Evolutionary conservation across 2,329 filamentous ascomycete genomes (phyloP).

Genomic region (Cladophialophora carrionii): DNA sequence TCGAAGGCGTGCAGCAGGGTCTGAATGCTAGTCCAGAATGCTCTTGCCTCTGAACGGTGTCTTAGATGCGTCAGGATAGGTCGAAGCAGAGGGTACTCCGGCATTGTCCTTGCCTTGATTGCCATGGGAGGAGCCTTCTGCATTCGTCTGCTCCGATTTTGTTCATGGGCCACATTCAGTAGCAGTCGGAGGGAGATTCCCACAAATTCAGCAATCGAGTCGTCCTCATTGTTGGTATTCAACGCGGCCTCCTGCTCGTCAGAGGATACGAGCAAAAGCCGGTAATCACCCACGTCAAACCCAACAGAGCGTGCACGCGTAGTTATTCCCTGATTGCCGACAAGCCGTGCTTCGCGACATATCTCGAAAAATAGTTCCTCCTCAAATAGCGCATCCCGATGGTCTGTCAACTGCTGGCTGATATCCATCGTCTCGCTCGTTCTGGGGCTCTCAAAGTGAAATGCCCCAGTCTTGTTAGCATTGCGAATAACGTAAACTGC

Average conservation of each 20-base stretch:
- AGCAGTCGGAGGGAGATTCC: conserved; percentile 73
- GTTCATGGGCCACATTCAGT: conserved; percentile 75
- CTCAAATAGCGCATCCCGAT: conserved; percentile 58
- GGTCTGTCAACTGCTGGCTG: conserved; percentile 43
- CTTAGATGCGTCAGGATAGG: conserved; percentile 60
- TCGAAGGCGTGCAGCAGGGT: conserved; percentile 33
- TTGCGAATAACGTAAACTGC: conserved; percentile 55
- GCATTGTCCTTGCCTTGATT: conserved; percentile 53
- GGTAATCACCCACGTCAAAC: conserved; percentile 60
- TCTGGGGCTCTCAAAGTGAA: conserved; percentile 2
- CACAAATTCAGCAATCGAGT: conserved; percentile 65
- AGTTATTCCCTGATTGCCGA: conserved; percentile 71
- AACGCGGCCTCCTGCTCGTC: conserved; percentile 55
- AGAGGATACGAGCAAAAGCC: conserved; percentile 70
- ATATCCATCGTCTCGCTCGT: conserved; percentile 39
- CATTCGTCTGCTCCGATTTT: conserved; percentile 71
- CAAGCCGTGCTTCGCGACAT: conserved; percentile 73
- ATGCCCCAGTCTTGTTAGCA: conserved; percentile 27
- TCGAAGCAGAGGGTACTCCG: conserved; percentile 62
- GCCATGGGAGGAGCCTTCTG: conserved; percentile 61
- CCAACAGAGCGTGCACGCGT: conserved; percentile 63
- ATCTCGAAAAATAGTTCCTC: conserved; percentile 89
- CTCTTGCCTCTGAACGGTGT: conserved; percentile 48
- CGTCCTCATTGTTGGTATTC: conserved; percentile 43
- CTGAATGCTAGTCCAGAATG: conserved; percentile 42